Percentiles rank a stretch among this genome's conserved stretches.
These are phyloP conservation scores for Rhodotorula diobovata DNA, from an alignment of 768 basidiomycete species.

Conservation along the genomic window DNA sequence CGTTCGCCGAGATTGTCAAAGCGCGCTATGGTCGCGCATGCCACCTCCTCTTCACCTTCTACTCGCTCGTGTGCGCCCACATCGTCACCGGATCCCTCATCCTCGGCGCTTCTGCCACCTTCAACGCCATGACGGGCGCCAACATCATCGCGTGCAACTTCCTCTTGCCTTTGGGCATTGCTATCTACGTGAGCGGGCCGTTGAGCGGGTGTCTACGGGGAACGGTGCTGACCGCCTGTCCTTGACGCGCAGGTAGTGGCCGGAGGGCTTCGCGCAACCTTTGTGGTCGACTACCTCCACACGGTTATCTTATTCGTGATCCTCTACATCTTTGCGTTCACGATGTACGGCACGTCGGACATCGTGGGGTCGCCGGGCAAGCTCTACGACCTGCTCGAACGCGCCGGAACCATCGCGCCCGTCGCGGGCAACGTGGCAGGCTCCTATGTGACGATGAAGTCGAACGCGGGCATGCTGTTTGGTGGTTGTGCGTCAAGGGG, in stretches of 20 bases:
- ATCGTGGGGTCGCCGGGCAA: constrained; percentile 68
- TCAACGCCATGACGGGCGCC: constrained; percentile 76
- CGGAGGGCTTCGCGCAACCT: constrained; percentile 48
- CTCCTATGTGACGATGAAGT: constrained; percentile 62
- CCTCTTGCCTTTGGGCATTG: constrained; percentile 79
- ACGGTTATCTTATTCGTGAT: constrained; percentile 68
- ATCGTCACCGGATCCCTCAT: constrained; percentile 60
- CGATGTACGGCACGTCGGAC: constrained; percentile 68
- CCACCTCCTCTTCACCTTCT: constrained; percentile 82
- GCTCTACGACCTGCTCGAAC: constrained; percentile 70
- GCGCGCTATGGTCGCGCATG: constrained; percentile 67
- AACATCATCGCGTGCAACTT: constrained; percentile 67
- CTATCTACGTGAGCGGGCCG: constrained; percentile 62
- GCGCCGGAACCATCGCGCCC: constrained; percentile 57
- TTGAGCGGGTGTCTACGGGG: too few species aligned
- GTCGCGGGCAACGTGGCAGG: constrained; percentile 67
- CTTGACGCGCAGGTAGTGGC: constrained; percentile 38
- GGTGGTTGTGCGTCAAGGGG: constrained; percentile 52
- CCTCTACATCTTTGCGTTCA: constrained; percentile 69
- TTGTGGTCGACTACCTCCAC: constrained; percentile 63
- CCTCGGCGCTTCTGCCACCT: constrained; percentile 80
- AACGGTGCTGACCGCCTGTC: background rate
- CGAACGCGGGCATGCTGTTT: constrained; percentile 70
- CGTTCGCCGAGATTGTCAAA: constrained; percentile 77
- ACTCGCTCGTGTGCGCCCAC: constrained; percentile 82